Conservation (phyloP, 306 rosid genomes). For the Pterocarpus macrocarpus region DNA sequence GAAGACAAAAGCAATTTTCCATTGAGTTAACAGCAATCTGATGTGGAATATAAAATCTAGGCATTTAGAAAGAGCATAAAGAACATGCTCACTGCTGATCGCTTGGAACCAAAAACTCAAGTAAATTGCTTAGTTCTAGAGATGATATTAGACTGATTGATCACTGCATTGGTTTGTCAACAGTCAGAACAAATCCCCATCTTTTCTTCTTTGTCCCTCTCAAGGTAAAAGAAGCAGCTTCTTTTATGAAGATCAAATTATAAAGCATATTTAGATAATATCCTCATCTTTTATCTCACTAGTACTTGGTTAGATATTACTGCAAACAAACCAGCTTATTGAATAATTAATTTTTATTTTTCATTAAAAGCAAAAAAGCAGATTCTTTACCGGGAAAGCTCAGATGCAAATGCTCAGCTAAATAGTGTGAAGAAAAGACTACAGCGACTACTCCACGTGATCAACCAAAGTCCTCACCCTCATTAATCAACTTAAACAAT, state of each 20-base stretch:
- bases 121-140: slow-evolving; percentile 2
- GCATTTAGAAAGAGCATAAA: slow-evolving; percentile 17
- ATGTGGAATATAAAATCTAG: not conserved
- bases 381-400: not conserved
- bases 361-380: too few relatives aligned
- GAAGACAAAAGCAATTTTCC: slow-evolving; percentile 9
- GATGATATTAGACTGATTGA: slow-evolving; percentile 8
- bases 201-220: not conserved
- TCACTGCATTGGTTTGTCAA: slow-evolving; percentile 11
- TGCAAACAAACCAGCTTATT: not conserved
- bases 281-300: not conserved
- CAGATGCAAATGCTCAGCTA: not conserved
- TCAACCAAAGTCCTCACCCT: not conserved
- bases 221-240: slow-evolving; percentile 12
- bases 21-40: slow-evolving; percentile 10
- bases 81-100: slow-evolving; percentile 28
- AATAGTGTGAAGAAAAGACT: too few relatives aligned
- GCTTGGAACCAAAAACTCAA: slow-evolving; percentile 8
- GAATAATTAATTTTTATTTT: too few relatives aligned
- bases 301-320: not conserved
- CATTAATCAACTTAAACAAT: too few relatives aligned
- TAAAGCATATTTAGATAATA: not conserved
- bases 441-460: slow-evolving; percentile 5
- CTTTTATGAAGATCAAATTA: not conserved
- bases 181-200: not conserved